Conservation (phyloP, 2,329 filamentous ascomycete genomes). For the Cladophialophora chaetospira region DNA sequence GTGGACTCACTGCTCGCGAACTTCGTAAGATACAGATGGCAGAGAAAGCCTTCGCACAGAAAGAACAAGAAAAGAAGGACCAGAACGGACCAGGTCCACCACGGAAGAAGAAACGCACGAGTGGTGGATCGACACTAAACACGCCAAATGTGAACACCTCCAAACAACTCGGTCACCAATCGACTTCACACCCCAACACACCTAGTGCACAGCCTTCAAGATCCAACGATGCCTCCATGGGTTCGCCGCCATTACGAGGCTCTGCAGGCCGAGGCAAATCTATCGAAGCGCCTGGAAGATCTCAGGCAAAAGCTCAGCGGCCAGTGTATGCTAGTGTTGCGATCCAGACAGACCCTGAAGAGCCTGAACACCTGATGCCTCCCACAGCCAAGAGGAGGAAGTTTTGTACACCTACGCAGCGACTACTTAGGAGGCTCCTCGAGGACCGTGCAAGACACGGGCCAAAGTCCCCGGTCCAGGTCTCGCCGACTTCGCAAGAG, state of each 20-base stretch:
- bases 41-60: slow-evolving; percentile 63
- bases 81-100: slow-evolving; percentile 41
- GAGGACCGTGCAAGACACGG: slow-evolving; percentile 44
- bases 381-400: slow-evolving; percentile 35
- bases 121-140: slow-evolving; percentile 56
- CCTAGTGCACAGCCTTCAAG: slow-evolving; percentile 15
- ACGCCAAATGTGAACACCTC: slow-evolving; percentile 47
- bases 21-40: slow-evolving; percentile 64
- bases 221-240: slow-evolving; percentile 31
- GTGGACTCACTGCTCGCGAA: slow-evolving; percentile 63
- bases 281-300: slow-evolving; percentile 36
- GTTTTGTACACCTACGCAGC: slow-evolving; percentile 46
- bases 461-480: slow-evolving; percentile 30
- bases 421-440: slow-evolving; percentile 46
- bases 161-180: slow-evolving; percentile 25
- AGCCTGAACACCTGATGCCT: slow-evolving; percentile 36
- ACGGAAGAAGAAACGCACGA: slow-evolving; percentile 60
- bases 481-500: slow-evolving; percentile 19
- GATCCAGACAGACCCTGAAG: slow-evolving; percentile 49
- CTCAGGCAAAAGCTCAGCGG: slow-evolving; percentile 37
- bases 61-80: slow-evolving; percentile 60
- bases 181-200: slow-evolving; percentile 23
- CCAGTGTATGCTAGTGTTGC: slow-evolving; percentile 45
- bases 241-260: slow-evolving; percentile 39
- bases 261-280: slow-evolving; percentile 32